phyloP scores from a whole-genome alignment of 352 stramenopile genomes.

The Phytopythium helicoides region DNA sequence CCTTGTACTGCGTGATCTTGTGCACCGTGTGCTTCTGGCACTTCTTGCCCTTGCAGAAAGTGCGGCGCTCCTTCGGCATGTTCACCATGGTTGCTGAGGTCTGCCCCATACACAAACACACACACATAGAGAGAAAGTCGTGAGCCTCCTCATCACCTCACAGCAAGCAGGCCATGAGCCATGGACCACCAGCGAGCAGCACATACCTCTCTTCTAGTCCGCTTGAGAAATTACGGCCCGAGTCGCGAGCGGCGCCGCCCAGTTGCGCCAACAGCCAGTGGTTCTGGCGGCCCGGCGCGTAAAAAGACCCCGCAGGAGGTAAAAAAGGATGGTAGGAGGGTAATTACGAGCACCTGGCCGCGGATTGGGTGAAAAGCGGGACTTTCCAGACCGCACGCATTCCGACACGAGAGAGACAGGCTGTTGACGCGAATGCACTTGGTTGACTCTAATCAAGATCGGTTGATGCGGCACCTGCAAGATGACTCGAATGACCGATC shows the following conservation, averaged over 20 bases:
- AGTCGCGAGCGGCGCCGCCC: constrained; percentile 14
- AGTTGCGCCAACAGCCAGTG: constrained; percentile 24
- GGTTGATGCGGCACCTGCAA: no score
- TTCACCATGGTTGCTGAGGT: constrained; percentile 97
- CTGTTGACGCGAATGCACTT: not conserved
- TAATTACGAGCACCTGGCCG: not conserved
- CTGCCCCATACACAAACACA: constrained; percentile 17
- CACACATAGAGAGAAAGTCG: no score
- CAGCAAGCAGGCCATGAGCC: no score
- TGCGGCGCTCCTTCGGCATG: constrained; percentile 99
- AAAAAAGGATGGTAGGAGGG: constrained; percentile 4
- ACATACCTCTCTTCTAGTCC: constrained; percentile 87
- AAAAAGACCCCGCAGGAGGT: constrained; percentile 12
- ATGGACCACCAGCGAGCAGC: no score
- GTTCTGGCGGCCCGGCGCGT: constrained; percentile 7
- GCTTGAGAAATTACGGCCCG: constrained; percentile 65
- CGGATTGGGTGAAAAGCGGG: not conserved
- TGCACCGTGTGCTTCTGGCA: constrained; percentile 99
- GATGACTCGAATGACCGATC: no score
- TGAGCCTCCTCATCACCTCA: no score
- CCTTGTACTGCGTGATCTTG: constrained; percentile 99
- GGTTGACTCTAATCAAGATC: not conserved
- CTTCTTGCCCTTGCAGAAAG: constrained; percentile 98
- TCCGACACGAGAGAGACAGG: no score
- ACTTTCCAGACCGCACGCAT: no score